These are phyloP conservation scores for Candida montana DNA, from an alignment of 805 yeast species.

Conservation along the genomic window DNA sequence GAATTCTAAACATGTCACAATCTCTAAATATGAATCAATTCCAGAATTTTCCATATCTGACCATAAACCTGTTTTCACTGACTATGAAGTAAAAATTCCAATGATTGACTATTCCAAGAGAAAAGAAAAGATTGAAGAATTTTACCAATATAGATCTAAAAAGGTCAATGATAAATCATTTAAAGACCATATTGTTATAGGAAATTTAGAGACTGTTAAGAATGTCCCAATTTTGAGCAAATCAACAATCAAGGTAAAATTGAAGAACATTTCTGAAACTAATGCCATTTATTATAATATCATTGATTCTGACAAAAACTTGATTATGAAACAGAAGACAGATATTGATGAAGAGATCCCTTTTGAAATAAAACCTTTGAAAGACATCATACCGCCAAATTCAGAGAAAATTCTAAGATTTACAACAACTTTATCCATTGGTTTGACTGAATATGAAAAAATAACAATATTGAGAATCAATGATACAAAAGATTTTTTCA, in stretches of 20 bases:
- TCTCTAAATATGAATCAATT: constrained; percentile 19
- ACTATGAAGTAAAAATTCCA: constrained; percentile 27
- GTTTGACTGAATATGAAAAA: constrained; percentile 19
- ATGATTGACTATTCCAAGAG: constrained; percentile 35
- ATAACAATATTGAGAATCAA: constrained; percentile 26
- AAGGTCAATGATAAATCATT: constrained; percentile 33
- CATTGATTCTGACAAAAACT: constrained; percentile 21
- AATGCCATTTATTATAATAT: constrained; percentile 30
- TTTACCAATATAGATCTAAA: constrained; percentile 37
- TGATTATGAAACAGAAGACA: constrained; percentile 3
- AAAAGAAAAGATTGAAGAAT: constrained; percentile 29
- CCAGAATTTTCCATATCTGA: constrained; percentile 37
- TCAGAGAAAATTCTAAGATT: constrained; percentile 21
- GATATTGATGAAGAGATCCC: constrained; percentile 20
- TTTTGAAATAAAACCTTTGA: constrained; percentile 16
- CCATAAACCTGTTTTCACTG: constrained; percentile 49
- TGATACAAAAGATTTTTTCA: constrained; percentile 28
- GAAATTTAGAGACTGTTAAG: constrained; percentile 27
- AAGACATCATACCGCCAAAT: constrained; percentile 24
- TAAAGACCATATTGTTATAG: constrained; percentile 36
- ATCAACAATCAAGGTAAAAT: constrained; percentile 20
- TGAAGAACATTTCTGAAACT: constrained; percentile 26
- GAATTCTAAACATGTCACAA: constrained; percentile 25
- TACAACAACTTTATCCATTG: constrained; percentile 23
- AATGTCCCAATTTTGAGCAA: constrained; percentile 23